phyloP scores from a whole-genome alignment of 2,329 filamentous ascomycete genomes.

The Coniella vitis region DNA sequence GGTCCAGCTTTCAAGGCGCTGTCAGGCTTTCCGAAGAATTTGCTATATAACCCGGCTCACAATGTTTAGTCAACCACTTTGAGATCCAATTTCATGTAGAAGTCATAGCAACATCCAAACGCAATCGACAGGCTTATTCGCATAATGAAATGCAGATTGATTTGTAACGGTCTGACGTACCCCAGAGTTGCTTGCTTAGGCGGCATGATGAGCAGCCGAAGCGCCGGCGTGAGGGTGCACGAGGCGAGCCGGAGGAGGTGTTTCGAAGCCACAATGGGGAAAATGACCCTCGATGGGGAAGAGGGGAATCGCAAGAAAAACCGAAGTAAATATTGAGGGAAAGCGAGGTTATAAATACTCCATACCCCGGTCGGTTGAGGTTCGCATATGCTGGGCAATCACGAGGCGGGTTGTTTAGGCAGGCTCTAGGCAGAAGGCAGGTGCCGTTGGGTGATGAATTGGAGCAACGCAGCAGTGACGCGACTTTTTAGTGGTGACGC shows the following conservation, averaged over 20 bases:
- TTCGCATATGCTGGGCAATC: too few relatives aligned
- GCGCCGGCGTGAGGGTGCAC: conserved; percentile 8
- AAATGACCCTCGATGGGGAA: neutral
- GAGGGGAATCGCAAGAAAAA: neutral
- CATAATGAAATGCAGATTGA: conserved; percentile 60
- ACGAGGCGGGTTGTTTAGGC: too few relatives aligned
- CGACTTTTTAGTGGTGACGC: too few relatives aligned
- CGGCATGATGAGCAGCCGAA: conserved; percentile 30
- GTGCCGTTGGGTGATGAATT: too few relatives aligned
- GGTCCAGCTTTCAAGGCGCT: conserved; percentile 48
- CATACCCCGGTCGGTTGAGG: too few relatives aligned
- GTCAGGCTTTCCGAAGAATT: conserved; percentile 71
- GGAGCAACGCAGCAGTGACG: too few relatives aligned
- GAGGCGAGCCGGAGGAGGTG: conserved; percentile 20
- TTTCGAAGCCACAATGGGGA: conserved; percentile 15
- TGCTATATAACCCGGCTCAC: conserved; percentile 46
- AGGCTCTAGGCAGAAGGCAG: too few relatives aligned
- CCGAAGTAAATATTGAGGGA: neutral
- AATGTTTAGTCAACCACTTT: neutral
- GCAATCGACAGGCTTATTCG: neutral
- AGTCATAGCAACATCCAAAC: neutral
- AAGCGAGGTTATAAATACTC: too few relatives aligned
- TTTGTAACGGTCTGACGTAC: conserved; percentile 75
- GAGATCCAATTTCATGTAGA: neutral
- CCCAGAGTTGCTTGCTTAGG: conserved; percentile 76